phyloP scores from a whole-genome alignment of 2,329 filamentous ascomycete species.

The Hypoxylon sp. region DNA sequence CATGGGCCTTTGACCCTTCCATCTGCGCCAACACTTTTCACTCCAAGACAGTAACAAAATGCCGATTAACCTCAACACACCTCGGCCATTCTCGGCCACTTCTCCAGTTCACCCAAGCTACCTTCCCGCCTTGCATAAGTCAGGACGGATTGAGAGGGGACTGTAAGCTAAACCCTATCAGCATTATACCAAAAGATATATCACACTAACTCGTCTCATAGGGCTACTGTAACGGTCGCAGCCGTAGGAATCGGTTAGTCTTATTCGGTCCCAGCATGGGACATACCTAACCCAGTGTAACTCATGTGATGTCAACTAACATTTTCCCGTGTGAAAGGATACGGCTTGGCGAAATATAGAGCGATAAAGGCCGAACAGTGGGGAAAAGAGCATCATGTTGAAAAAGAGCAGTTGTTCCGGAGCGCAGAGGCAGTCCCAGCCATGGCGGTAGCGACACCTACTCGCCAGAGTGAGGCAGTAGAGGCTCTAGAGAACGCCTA shows the following conservation, averaged over 20 bases:
- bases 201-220: constrained; percentile 44
- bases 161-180: constrained; percentile 49
- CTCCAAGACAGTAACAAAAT: constrained; percentile 23
- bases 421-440: constrained; percentile 51
- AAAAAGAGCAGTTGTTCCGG: constrained; percentile 44
- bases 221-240: constrained; percentile 53
- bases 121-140: constrained; percentile 54
- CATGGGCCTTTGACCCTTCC: neutral
- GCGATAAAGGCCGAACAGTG: constrained; percentile 44
- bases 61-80: constrained; percentile 34
- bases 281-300: neutral
- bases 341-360: constrained; percentile 53
- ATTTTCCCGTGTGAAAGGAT: constrained; percentile 40
- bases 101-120: constrained; percentile 56
- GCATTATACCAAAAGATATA: constrained; percentile 5
- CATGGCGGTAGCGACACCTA: constrained; percentile 48
- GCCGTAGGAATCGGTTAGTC: constrained; percentile 54
- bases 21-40: neutral
- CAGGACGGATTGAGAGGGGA: constrained; percentile 52
- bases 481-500: constrained; percentile 65
- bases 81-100: constrained; percentile 55
- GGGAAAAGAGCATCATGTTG: constrained; percentile 43
- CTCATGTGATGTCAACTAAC: constrained; percentile 9
- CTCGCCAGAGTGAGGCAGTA: constrained; percentile 51
- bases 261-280: neutral